Evolutionary conservation across 495 filamentous ascomycete species (phyloP).

Genomic region (Daldinia concentrica): DNA sequence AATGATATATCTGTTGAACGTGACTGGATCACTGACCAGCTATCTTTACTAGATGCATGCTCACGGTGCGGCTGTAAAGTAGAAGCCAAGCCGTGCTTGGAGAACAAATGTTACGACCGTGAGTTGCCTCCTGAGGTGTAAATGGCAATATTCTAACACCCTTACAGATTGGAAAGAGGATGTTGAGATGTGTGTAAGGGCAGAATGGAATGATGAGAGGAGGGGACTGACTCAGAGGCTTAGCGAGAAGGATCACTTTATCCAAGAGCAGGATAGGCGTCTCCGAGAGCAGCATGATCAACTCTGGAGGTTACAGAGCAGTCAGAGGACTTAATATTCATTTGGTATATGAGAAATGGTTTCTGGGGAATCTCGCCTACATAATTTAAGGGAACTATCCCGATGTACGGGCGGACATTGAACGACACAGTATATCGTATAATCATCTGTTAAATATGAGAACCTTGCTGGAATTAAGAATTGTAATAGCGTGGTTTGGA

Average conservation of each 20-base stretch:
- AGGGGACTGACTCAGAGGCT: not conserved
- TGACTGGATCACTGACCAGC: not conserved
- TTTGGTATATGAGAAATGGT: not conserved
- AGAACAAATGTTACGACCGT: conserved; percentile 4
- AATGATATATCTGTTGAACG: not conserved
- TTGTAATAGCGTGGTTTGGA: not conserved
- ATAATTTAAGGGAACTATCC: not conserved
- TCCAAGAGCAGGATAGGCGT: conserved; percentile 2
- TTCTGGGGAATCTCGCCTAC: not conserved
- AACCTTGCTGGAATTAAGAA: not conserved
- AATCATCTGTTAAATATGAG: not conserved
- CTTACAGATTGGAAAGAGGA: not conserved
- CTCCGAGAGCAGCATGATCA: not conserved
- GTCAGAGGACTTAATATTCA: not conserved
- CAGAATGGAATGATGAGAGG: not conserved
- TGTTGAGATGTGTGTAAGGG: not conserved
- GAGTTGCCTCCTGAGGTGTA: not conserved
- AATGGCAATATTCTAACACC: not conserved
- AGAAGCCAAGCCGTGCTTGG: not conserved
- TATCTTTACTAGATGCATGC: conserved; percentile 12
- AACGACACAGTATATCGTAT: not conserved
- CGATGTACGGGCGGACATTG: not conserved
- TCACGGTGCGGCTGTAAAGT: not conserved
- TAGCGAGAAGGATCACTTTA: not conserved
- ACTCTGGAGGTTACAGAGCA: not conserved